Conservation (phyloP, 306 rosid species). For the Cucumis hystrix region DNA sequence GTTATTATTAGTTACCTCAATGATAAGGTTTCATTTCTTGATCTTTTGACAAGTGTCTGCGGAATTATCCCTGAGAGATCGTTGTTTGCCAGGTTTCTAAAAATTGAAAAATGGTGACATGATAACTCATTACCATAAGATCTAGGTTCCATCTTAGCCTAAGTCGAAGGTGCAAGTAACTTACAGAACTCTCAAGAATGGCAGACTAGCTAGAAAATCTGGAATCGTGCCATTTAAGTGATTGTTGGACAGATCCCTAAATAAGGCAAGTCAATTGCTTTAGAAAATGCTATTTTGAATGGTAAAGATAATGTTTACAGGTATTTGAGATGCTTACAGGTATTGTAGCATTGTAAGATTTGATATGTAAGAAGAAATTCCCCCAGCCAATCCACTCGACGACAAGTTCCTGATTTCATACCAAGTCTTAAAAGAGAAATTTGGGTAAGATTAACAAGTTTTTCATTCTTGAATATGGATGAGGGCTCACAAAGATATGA, state of each 20-base stretch:
- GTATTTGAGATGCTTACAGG: slow-evolving; percentile 12
- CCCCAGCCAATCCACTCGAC: slow-evolving; percentile 5
- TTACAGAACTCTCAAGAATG: slow-evolving; percentile 12
- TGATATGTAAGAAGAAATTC: slow-evolving; percentile 1
- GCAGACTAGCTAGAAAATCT: slow-evolving; percentile 12
- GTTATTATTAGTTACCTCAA: slow-evolving; percentile 27
- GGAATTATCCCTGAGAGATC: slow-evolving; percentile 27
- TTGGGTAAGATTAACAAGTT: neutral
- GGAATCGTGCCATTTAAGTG: slow-evolving; percentile 12
- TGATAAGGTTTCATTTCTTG: slow-evolving; percentile 17
- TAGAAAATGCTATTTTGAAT: neutral
- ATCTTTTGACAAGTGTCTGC: slow-evolving; percentile 17
- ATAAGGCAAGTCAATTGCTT: neutral
- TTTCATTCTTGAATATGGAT: neutral
- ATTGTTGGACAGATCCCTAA: slow-evolving; percentile 22
- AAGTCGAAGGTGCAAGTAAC: neutral
- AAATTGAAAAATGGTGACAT: neutral
- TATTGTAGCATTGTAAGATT: slow-evolving; percentile 8
- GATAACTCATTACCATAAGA: neutral
- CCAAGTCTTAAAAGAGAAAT: neutral
- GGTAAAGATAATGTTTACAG: neutral
- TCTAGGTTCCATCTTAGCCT: neutral
- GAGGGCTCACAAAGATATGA: slow-evolving; percentile 17
- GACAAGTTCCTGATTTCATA: slow-evolving; percentile 17
- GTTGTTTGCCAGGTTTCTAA: slow-evolving; percentile 38